Evolutionary conservation across 306 rosid species (phyloP).

Genomic region (Urtica urens): DNA sequence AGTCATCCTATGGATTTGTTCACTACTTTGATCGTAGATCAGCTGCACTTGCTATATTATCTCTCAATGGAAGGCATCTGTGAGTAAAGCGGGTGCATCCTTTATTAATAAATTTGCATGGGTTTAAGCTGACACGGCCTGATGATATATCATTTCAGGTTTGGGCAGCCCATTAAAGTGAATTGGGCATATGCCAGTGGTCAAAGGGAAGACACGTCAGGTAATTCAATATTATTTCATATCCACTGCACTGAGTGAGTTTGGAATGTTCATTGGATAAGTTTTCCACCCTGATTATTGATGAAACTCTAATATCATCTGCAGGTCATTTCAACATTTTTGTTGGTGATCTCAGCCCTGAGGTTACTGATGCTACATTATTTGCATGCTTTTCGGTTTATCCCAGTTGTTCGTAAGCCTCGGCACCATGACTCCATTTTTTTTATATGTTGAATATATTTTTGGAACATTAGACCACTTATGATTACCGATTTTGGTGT

Average conservation of each 20-base stretch:
- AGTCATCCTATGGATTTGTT: conserved; percentile 96
- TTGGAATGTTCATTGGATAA: conserved; percentile 3
- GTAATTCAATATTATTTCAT: conserved; percentile 54
- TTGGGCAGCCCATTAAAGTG: conserved; percentile 98
- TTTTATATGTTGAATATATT: background rate
- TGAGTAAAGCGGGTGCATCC: conserved; percentile 27
- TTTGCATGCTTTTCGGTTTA: conserved; percentile 93
- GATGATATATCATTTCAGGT: conserved; percentile 41
- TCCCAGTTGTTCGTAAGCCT: conserved; percentile 92
- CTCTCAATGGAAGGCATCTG: conserved; percentile 98
- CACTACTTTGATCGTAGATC: conserved; percentile 94
- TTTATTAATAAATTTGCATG: conserved; percentile 7
- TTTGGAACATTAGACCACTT: background rate
- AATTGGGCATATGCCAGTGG: conserved; percentile 99
- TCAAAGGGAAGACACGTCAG: conserved; percentile 98
- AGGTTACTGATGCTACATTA: conserved; percentile 94
- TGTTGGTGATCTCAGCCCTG: conserved; percentile 98
- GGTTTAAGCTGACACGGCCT: conserved; percentile 14
- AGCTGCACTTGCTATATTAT: conserved; percentile 81
- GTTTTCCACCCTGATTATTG: conserved; percentile 9
- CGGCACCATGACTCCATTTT: conserved; percentile 19
- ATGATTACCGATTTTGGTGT: too few relatives aligned
- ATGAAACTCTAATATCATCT: conserved; percentile 12
- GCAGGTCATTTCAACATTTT: conserved; percentile 95
- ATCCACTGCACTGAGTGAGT: background rate